Base-by-base conservation (phyloP, 2,329 filamentous ascomycete genomes). In the Paracoccidioides lutzii region DNA sequence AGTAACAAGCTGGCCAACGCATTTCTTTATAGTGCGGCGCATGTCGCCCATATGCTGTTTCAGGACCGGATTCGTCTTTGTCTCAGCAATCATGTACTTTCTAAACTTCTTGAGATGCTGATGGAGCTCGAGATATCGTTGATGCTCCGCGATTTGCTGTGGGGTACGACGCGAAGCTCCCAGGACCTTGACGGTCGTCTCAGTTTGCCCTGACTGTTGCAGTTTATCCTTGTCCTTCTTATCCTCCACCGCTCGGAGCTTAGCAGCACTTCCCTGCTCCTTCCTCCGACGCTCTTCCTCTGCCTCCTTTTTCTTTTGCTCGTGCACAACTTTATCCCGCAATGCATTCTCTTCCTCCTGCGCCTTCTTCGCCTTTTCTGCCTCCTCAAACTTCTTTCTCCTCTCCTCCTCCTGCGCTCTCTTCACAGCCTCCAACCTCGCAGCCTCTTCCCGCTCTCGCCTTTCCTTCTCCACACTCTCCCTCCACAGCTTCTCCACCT, bases 11-110 rank as follows among this genome's bases (percentile, higher is more conserved):
- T 93, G 87, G 5, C 88, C 88, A 55, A 91, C 78, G 15, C 79
- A 82, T 63, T 84, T 86, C 42, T 80, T 79, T 54, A 93, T 82
- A 44, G 83, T 79, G 57, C 88, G 77, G 43, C 88, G 79, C 76
- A 87, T 82, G 55, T 88, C 81, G 38, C 87, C 85, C 65, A 88
- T 78, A 40, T 80, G 78, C 53, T 77, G 75, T 68, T 88, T 88
- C 33, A 90, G 71, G 1, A 65, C 69, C 60, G 67, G 63, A 67
- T 84, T 80, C 28, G 74, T 72, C 62, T 82, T 81, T 4, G 76
- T 76, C 61, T 83, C 76, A 3, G 77, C 71, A 2, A 66, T 64
- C 53, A 87, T 71, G 40, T 78, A 76, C 57, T 80, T 67, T 12
- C 81, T 74, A 60, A 83, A 69, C 6, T 73, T 65, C 65, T 84